Evolutionary conservation across 23 red algal genomes (phyloP).

Genomic region (Agarophyton chilense): DNA sequence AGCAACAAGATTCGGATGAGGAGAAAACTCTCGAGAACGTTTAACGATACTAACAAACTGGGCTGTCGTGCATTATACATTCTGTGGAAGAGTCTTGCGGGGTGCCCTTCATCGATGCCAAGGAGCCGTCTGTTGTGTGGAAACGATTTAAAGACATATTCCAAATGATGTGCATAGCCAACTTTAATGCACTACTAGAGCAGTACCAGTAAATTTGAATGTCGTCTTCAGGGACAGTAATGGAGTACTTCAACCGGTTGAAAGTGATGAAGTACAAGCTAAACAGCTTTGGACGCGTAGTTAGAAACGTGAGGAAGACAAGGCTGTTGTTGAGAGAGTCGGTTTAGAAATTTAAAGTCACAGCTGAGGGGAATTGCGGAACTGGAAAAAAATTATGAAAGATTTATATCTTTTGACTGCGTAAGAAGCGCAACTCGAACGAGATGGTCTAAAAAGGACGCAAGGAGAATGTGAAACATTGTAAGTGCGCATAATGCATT

Average conservation of each 20-base stretch:
- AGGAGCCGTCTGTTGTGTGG: background rate
- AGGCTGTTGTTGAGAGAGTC: background rate
- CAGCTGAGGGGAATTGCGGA: background rate
- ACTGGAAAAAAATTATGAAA: background rate
- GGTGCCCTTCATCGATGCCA: background rate
- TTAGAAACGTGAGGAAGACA: background rate
- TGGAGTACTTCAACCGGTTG: slow-evolving; percentile 27
- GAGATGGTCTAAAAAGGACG: too few species aligned
- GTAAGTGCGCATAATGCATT: background rate
- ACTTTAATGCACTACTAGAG: background rate
- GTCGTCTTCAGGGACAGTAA: background rate
- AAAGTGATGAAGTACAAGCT: background rate
- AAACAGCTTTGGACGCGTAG: background rate
- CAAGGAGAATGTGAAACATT: background rate
- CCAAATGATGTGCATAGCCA: background rate
- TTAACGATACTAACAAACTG: background rate
- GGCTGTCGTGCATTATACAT: background rate
- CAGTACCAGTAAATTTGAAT: background rate
- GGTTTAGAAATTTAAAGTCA: background rate
- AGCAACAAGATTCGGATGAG: too few species aligned
- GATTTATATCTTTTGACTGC: background rate
- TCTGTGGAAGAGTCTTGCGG: background rate
- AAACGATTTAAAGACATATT: background rate
- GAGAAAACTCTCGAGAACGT: too few species aligned
- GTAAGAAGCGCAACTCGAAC: background rate